Base-by-base conservation (phyloP, 2,329 filamentous ascomycete genomes). In the Exophiala sp. region DNA sequence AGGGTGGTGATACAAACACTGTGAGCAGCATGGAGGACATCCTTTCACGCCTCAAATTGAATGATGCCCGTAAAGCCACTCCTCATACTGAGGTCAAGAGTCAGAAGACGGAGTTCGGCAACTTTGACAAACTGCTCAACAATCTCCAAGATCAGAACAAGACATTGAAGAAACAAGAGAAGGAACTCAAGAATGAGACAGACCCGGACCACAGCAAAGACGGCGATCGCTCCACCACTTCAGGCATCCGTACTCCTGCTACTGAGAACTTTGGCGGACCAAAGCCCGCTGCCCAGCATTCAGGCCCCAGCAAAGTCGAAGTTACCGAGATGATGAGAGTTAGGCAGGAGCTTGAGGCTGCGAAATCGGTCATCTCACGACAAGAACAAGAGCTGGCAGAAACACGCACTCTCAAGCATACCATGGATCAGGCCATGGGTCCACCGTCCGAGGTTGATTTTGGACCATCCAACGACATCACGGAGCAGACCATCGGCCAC, bases 121-220 rank as follows among this genome's bases (percentile, higher is more conserved):
- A 65, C 3, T 61, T 91, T 16, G 55, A 65, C 41, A 65, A 66
- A 10, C 62, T 91, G 47, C 75, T 91, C 60, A 82, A 86, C 52
- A 87, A 85, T 66, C 78, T 92, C 44, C 82, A 83, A n/a, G 85
- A 91, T 68, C 86, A 90, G 65, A 82, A 86, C 65, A 74, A 75
- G 40, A 68, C 77, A n/a, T 70, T 86, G 46, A 76, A 75, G 47
- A 78, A 82, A 68, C 83, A 87, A 65, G 80, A 79, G 57, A 75
- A 81, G 53, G 75, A 76, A 48, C 66, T 82, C 40, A 53, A 62
- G 33, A 58, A 46, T 33, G 50, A 61, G 21, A 45, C 55, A 24
- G 57, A 55, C 6, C 52, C 58, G 35, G 57, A 61, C 16, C 55
- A 44, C 35, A 47, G 60, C 34, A 50, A 60, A 47, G 58, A 57